Percentiles rank a stretch among this genome's conserved stretches.
phyloP scores from a whole-genome alignment of 1,139 yeast genomes.

The Kodamaea suecica region DNA sequence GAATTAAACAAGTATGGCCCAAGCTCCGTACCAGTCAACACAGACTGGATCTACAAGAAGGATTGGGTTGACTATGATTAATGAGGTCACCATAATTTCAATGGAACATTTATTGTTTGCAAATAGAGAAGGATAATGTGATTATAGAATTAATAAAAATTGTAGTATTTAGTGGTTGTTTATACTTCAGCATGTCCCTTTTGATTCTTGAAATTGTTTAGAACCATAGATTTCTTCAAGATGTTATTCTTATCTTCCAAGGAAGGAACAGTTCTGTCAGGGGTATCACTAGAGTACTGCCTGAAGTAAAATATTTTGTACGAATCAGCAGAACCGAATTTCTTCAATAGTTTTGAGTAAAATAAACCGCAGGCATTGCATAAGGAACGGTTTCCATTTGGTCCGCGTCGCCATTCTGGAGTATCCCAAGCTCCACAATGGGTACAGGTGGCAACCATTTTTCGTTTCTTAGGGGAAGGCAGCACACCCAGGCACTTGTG shows the following conservation, averaged over 20 bases:
- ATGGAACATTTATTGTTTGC: background rate
- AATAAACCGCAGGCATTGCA: conserved; percentile 50
- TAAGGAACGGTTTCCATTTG: conserved; percentile 40
- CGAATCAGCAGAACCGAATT: conserved; percentile 27
- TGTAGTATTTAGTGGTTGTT: no score
- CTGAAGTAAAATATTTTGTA: conserved; percentile 20
- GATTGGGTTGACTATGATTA: conserved; percentile 36
- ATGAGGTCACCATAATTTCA: background rate
- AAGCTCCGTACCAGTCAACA: conserved; percentile 42
- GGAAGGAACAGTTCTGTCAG: conserved; percentile 16
- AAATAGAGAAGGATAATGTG: background rate
- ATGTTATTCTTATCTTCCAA: conserved; percentile 8
- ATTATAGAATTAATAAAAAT: background rate
- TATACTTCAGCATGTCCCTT: no score
- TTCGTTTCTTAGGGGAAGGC: background rate
- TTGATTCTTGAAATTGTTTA: background rate
- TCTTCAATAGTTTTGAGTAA: conserved; percentile 31
- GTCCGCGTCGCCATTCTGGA: conserved; percentile 50
- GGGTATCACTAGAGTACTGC: conserved; percentile 5
- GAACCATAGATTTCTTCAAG: conserved; percentile 4
- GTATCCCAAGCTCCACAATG: conserved; percentile 25
- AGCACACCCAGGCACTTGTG: no score
- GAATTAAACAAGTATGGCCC: conserved; percentile 21
- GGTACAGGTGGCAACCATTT: conserved; percentile 8
- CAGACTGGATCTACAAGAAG: conserved; percentile 39